A percentile compares a stretch with the other conserved stretches of the same genome.
Evolutionary conservation across 2,329 filamentous ascomycete species (phyloP).

Genomic region (Hyphodiscus sp.): DNA sequence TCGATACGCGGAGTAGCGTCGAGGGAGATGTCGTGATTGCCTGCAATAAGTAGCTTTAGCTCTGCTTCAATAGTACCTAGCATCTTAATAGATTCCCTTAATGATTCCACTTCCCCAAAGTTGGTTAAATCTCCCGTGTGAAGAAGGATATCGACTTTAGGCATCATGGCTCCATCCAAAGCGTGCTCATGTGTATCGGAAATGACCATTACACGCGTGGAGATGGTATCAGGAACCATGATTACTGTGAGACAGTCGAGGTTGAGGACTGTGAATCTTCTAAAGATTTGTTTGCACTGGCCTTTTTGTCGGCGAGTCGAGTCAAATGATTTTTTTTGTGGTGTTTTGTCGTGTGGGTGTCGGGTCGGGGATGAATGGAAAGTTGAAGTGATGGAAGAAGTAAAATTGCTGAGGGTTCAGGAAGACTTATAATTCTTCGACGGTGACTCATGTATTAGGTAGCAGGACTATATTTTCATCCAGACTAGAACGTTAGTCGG

Average conservation of each 20-base stretch:
- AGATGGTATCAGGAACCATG: conserved; percentile 8
- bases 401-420: too few relatives aligned
- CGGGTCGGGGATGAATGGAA: too few relatives aligned
- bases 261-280: too few relatives aligned
- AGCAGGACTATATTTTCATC: too few relatives aligned
- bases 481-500: too few relatives aligned
- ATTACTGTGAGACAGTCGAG: not conserved
- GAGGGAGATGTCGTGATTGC: conserved; percentile 55
- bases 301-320: too few relatives aligned
- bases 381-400: too few relatives aligned
- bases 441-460: too few relatives aligned
- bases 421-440: too few relatives aligned
- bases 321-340: too few relatives aligned
- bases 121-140: not conserved
- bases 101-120: conserved; percentile 8
- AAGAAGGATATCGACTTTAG: conserved; percentile 42
- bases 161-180: conserved; percentile 13
- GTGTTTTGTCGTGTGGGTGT: too few relatives aligned
- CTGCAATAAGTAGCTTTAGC: conserved; percentile 54
- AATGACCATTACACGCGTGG: conserved; percentile 20
- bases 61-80: conserved; percentile 39
- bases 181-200: conserved; percentile 21
- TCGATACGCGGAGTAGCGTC: conserved; percentile 30
- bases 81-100: conserved; percentile 20
- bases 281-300: not conserved